Conservation (phyloP, 1,284 basidiomycete species). For the Anthracocystis panici-leucophaei region DNA sequence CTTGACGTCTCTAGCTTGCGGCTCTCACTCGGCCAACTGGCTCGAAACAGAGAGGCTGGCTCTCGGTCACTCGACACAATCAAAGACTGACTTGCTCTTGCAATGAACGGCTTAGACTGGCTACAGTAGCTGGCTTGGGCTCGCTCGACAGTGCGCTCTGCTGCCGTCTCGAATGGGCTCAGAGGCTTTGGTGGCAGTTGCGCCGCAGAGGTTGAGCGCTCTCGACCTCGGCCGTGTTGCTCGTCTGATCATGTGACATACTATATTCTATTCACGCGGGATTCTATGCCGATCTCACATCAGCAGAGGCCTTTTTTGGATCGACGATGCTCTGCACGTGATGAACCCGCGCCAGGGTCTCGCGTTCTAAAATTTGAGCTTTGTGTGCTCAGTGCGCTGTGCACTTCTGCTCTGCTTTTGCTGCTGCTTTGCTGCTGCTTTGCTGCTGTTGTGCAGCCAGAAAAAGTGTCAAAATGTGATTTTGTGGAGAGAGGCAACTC, state of each 20-base stretch:
- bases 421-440: neutral
- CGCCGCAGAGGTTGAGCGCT: neutral
- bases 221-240: slow-evolving; percentile 1
- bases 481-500: neutral
- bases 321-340: neutral
- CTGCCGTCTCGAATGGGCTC: neutral
- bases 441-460: slow-evolving; percentile 1
- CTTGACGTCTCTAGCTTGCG: slow-evolving; percentile 16
- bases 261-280: neutral
- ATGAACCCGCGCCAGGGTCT: slow-evolving; percentile 20
- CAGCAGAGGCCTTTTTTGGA: neutral
- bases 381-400: neutral
- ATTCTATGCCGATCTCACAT: neutral
- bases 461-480: slow-evolving; percentile 2
- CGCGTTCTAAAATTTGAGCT: slow-evolving; percentile 9
- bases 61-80: neutral
- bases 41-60: no score
- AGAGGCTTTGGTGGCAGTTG: neutral
- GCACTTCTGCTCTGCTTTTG: neutral
- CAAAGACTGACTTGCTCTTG: neutral
- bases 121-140: neutral
- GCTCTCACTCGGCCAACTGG: neutral
- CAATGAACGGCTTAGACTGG: neutral
- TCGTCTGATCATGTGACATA: slow-evolving; percentile 3
- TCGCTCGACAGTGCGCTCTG: neutral